Evolutionary conservation across 305 asterid genomes (phyloP).

Genomic region (Fraxinus paxiana): DNA sequence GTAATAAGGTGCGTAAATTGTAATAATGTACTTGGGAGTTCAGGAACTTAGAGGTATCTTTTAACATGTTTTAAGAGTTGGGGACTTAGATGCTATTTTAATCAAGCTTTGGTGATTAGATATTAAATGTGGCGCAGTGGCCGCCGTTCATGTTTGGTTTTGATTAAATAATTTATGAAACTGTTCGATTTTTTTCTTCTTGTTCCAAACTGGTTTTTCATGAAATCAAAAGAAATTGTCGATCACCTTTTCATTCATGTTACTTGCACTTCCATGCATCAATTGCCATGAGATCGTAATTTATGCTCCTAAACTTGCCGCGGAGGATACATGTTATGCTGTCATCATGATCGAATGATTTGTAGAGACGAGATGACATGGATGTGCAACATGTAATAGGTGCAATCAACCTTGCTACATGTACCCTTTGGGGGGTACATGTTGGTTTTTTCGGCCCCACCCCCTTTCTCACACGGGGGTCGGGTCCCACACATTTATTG

Average conservation of each 20-base stretch:
- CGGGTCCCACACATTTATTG: no score
- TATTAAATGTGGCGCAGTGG: background rate
- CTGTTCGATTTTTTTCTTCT: background rate
- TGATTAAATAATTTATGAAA: background rate
- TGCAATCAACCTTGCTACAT: no score
- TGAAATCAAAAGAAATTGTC: background rate
- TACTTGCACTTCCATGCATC: background rate
- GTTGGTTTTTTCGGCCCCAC: no score
- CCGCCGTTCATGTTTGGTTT: background rate
- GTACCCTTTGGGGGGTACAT: no score
- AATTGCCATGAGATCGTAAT: background rate
- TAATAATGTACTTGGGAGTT: background rate
- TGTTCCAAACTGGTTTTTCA: background rate
- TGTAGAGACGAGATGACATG: background rate
- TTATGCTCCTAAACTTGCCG: background rate
- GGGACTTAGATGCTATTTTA: background rate
- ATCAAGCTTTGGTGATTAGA: background rate
- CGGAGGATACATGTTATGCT: background rate
- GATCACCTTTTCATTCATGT: background rate
- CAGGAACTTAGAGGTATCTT: background rate
- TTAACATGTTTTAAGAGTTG: background rate
- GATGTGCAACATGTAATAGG: background rate
- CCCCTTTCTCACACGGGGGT: no score
- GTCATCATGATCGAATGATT: background rate
- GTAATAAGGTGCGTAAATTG: background rate